Base-by-base conservation (phyloP, 208 protist species). In the Angomonas ambiguus region DNA sequence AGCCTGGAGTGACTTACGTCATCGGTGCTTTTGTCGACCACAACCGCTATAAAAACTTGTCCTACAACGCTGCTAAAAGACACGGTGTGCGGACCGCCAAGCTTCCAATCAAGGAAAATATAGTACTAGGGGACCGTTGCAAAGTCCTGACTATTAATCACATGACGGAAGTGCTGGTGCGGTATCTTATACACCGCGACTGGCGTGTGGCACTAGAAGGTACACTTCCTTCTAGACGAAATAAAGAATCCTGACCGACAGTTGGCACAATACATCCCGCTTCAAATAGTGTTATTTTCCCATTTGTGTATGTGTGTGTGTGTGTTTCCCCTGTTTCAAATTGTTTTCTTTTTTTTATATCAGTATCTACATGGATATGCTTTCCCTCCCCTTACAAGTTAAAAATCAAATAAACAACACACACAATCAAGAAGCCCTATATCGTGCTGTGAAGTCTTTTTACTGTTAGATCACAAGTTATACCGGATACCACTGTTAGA, bases 141-240 rank as follows among this genome's bases (percentile, higher is more conserved):
- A 91, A 91, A 59, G 88, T 96, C 32, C 78, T 96, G 10, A 96
- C 91, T 16, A 88, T 96, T 62, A 96, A 96, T 59, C 91, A 96
- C 67, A 77, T 94, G 6, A 79, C 86, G 10, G 77, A 92, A 11
- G 80, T 92, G 42, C 82, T 96, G 13, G 79, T 77, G n/a, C 66
- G 56, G 10, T 96, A 83, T 59, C 57, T 27, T 1, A 65, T 67
- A 10, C 59, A 70, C 20, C 63, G 67, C 13, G 72, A 90, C 65
- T 96, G 91, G 91, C 49, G 38, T 4, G 42, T 11, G 0, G 88
- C 88, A 0, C 77, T 96, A 67, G 80, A 91, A 38, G 38, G 49
- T 2, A 80, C 78, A 8, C 67, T 96, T n/a, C 91, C 91, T 0
- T 82, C 71, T 18, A 77, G 91, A 11, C 91, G 91, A 3, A 51